These are phyloP conservation scores for Dinochytrium kinnereticum DNA, from an alignment of 371 early-diverging fungal genomes.

Conservation along the genomic window DNA sequence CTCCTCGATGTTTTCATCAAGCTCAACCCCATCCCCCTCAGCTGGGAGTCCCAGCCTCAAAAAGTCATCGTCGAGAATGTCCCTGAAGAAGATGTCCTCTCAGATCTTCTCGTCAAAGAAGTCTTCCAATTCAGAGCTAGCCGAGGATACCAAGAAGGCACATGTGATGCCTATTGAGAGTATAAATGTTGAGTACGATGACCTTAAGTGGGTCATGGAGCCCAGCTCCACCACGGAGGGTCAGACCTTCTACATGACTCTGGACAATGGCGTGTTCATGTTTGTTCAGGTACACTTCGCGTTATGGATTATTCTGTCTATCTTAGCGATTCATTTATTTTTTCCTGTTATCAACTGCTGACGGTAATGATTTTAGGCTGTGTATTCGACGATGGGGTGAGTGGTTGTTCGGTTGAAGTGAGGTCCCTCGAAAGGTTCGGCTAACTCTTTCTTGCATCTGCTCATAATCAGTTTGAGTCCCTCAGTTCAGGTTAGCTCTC, in stretches of 20 bases:
- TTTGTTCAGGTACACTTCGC: conserved; percentile 53
- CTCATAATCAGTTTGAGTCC: conserved; percentile 16
- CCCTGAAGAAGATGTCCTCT: conserved; percentile 13
- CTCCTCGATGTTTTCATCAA: background rate
- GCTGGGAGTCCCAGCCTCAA: conserved; percentile 3
- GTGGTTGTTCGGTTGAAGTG: conserved; percentile 3
- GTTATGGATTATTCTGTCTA: background rate
- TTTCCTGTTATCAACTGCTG: conserved; percentile 33
- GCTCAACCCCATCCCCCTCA: background rate
- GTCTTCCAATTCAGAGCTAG: background rate
- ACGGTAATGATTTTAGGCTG: too few relatives aligned
- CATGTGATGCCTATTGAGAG: background rate
- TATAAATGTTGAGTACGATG: conserved; percentile 27
- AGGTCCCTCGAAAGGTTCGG: background rate
- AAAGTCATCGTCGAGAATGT: conserved; percentile 5
- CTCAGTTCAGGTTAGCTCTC: conserved; percentile 35
- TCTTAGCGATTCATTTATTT: background rate
- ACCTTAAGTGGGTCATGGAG: conserved; percentile 46
- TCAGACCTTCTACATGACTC: conserved; percentile 84
- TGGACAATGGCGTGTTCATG: conserved; percentile 72
- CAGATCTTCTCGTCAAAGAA: conserved; percentile 14
- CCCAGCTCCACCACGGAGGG: conserved; percentile 85
- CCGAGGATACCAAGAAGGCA: background rate
- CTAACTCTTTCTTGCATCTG: background rate
- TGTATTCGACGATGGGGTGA: conserved; percentile 82